phyloP scores from a whole-genome alignment of 2,329 filamentous ascomycete genomes.

The Fusarium humuli region DNA sequence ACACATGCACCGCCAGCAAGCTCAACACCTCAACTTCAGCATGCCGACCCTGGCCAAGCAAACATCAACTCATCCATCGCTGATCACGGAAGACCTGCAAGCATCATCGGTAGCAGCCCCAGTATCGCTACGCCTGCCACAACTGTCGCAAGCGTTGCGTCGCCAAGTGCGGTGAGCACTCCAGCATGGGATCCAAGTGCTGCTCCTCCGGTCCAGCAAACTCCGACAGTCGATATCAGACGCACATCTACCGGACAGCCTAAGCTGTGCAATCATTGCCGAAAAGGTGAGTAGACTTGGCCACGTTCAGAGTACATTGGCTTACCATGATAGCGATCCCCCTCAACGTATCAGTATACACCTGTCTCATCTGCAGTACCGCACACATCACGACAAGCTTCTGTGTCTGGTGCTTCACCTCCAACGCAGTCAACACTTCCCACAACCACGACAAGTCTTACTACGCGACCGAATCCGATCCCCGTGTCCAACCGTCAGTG shows the following conservation, averaged over 20 bases:
- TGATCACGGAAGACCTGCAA: constrained; percentile 16
- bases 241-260: constrained; percentile 17
- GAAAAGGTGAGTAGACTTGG: constrained; percentile 41
- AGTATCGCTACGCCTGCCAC: constrained; percentile 23
- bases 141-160: constrained; percentile 14
- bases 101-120: constrained; percentile 24
- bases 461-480: constrained; percentile 45
- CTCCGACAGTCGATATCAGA: background rate
- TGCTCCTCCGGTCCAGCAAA: constrained; percentile 2
- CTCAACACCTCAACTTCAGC: constrained; percentile 8
- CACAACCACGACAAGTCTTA: constrained; percentile 46
- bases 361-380: constrained; percentile 47
- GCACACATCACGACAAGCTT: constrained; percentile 31
- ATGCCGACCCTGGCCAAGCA: constrained; percentile 4
- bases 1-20: constrained; percentile 1
- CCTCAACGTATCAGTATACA: constrained; percentile 43
- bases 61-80: constrained; percentile 11
- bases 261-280: constrained; percentile 36
- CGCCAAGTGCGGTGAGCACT: constrained; percentile 12
- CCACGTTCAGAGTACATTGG: too few species aligned
- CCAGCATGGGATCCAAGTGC: constrained; percentile 17
- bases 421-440: constrained; percentile 36
- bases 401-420: constrained; percentile 48
- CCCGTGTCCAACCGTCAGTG: constrained; percentile 29
- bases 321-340: constrained; percentile 30